Conservation (phyloP, 805 yeast genomes). For the Wickerhamiella parazyma region DNA sequence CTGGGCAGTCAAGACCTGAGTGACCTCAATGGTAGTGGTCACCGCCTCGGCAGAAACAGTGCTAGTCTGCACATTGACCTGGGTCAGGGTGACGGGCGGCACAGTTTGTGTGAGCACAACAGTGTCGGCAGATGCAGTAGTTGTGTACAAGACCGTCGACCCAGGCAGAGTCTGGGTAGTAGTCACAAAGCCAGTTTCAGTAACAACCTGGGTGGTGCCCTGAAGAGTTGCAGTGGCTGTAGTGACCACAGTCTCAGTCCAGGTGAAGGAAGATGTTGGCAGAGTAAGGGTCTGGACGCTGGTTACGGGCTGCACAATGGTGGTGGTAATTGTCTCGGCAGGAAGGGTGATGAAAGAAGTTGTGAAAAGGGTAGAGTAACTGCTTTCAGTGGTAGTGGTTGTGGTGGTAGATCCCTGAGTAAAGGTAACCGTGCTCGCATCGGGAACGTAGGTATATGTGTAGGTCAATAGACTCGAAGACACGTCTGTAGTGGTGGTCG, state of each 20-base stretch:
- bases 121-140: conserved; percentile 4
- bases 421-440: conserved; percentile 1
- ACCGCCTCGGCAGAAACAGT: conserved; percentile 1
- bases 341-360: conserved; percentile 3
- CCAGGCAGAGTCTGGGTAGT: conserved; percentile 6
- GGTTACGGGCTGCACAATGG: conserved; percentile 2
- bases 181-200: neutral
- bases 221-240: conserved; percentile 1
- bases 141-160: neutral
- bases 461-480: neutral
- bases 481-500: neutral
- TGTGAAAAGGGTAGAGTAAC: neutral
- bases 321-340: conserved; percentile 4
- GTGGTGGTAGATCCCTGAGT: conserved; percentile 4
- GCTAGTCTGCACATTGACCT: neutral
- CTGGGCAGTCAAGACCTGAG: neutral
- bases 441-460: neutral
- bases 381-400: conserved; percentile 1
- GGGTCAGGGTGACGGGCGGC: neutral
- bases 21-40: neutral
- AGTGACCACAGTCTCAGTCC: neutral
- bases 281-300: conserved; percentile 1
- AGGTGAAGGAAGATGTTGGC: conserved; percentile 4
- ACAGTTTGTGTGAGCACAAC: conserved; percentile 1
- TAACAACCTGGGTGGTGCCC: neutral